Base-by-base conservation (phyloP, 2,329 filamentous ascomycete species). In the Fusarium bactridioides region DNA sequence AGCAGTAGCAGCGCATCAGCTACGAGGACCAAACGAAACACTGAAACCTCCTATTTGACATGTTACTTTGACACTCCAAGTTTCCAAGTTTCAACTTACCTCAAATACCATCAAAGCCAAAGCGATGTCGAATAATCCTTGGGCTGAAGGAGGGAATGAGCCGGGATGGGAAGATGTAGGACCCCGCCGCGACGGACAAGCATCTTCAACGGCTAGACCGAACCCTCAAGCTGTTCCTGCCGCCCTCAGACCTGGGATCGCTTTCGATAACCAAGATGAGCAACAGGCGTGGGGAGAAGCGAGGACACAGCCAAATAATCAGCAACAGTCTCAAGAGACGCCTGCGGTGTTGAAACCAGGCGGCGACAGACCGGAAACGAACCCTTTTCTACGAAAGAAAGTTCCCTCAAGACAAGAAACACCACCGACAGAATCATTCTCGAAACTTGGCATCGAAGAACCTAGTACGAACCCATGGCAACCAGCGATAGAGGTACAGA, bases 331-430 rank as follows among this genome's bases (percentile, higher is more conserved):
- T 2, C 60, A 71, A 57, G 75, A 78, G 31, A 73, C 80, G 5
- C 82, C 83, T 6, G 73, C 78, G 25, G 67, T 76, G 5, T 73
- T 83, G 57, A 79, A 76, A 38, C 82, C 83, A 29, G 81, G 79
- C 57, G 76, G 67, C 18, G 74, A 76, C 13, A 79, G 80, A 41
- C 73, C 77, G 31, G 83, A 86, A 63, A 88, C 86, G 25, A 89
- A 89, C 59, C 87, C 87, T 0, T 89, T 89, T 76, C 73, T 83
- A 27, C 86, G 86, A 67, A 84, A 86, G 62, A 87, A 86, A 70
- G 80, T 80, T 8, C 64, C 82, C 8, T 72, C 74, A 45, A 63
- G 67, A 23, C 70, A 70, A 38, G 76, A 74, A 19, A 51, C 76
- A 16, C 77, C 80, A 11, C 80, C 82, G 2, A 78, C 80, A 3